Evolutionary conservation across 176 grass and related monocot species (phyloP).

Genomic region (Ensete ventricosum): DNA sequence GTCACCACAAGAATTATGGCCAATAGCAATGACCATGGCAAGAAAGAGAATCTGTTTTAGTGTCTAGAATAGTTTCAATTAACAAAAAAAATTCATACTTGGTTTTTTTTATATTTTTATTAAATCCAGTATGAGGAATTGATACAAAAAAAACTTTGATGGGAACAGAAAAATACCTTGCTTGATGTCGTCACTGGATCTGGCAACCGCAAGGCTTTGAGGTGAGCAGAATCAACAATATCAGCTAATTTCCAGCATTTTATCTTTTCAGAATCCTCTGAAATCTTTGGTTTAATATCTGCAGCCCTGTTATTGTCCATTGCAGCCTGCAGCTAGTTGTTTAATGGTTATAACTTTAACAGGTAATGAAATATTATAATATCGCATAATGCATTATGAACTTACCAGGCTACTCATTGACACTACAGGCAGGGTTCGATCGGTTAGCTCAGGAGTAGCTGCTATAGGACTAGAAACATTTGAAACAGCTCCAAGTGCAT

Average conservation of each 20-base stretch:
- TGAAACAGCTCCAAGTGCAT: slow-evolving; percentile 59
- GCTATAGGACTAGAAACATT: slow-evolving; percentile 87
- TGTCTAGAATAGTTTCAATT: no score
- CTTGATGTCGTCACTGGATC: slow-evolving; percentile 44
- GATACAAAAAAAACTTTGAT: neutral
- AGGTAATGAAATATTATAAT: no score
- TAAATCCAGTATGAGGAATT: neutral
- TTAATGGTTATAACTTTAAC: slow-evolving; percentile 17
- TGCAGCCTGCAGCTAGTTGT: slow-evolving; percentile 41
- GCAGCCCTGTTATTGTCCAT: slow-evolving; percentile 69
- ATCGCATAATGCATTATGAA: neutral
- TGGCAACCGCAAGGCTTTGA: slow-evolving; percentile 62
- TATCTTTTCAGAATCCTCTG: slow-evolving; percentile 78
- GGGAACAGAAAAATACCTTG: slow-evolving; percentile 46
- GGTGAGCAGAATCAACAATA: slow-evolving; percentile 61
- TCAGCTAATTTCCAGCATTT: slow-evolving; percentile 88
- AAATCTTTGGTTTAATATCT: slow-evolving; percentile 91
- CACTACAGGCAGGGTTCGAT: slow-evolving; percentile 70
- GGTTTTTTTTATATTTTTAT: no score
- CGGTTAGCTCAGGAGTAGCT: slow-evolving; percentile 63
- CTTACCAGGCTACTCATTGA: slow-evolving; percentile 83
- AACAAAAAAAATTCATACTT: no score
- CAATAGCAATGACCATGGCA: no score
- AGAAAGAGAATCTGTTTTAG: no score
- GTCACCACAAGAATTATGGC: no score